Evolutionary conservation across 169 alveolate species (phyloP).

Genomic region (Plasmodium billcollinsi): DNA sequence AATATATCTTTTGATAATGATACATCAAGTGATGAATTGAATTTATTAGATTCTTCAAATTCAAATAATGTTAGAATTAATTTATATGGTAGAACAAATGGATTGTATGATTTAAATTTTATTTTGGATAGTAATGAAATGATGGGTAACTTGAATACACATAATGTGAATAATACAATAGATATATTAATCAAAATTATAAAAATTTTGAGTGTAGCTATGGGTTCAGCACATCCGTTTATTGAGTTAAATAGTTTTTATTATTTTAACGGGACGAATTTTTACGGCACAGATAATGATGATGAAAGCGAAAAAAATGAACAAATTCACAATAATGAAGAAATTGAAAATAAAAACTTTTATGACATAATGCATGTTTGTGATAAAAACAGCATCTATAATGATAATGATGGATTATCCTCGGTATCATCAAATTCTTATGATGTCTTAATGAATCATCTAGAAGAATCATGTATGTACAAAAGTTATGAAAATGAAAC

Average conservation of each 20-base stretch:
- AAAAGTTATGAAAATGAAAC: too few relatives aligned
- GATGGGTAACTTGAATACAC: constrained; percentile 5
- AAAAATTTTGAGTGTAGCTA: constrained; percentile 21
- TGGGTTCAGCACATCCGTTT: constrained; percentile 46
- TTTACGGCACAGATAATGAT: background rate
- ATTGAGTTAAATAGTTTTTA: constrained; percentile 39
- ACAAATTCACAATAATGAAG: background rate
- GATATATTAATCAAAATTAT: constrained; percentile 53
- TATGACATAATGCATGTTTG: background rate
- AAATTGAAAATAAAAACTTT: background rate
- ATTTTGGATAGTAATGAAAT: background rate
- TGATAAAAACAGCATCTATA: too few relatives aligned
- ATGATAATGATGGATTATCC: too few relatives aligned
- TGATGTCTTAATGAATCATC: too few relatives aligned
- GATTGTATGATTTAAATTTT: background rate
- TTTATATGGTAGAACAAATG: constrained; percentile 4
- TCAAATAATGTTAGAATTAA: constrained; percentile 4
- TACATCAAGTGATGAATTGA: constrained; percentile 37
- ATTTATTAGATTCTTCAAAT: background rate
- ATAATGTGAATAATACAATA: constrained; percentile 12
- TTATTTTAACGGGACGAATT: constrained; percentile 9
- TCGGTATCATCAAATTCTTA: too few relatives aligned
- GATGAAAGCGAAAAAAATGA: background rate
- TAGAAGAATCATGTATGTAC: too few relatives aligned
- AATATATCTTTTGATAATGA: constrained; percentile 28